Evolutionary conservation across 176 grass and related monocot species (phyloP).

Genomic region (Hordeum vulgare): DNA sequence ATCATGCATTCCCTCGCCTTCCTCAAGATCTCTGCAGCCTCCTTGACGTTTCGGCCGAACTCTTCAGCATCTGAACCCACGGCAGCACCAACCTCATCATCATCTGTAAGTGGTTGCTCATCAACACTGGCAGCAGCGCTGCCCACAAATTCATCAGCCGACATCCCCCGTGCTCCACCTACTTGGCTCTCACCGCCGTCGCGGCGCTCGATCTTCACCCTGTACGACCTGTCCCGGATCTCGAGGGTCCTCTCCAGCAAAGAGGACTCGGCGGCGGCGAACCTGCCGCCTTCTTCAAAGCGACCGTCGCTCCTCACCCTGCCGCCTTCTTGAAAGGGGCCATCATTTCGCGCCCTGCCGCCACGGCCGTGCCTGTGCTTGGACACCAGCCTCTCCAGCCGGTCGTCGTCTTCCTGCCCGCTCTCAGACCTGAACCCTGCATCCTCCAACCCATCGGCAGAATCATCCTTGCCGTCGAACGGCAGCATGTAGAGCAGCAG

Average conservation of each 20-base stretch:
- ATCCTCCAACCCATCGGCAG: not conserved
- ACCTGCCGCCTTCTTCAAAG: not conserved
- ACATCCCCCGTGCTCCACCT: not conserved
- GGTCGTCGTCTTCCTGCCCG: conserved; percentile 23
- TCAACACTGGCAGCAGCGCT: not conserved
- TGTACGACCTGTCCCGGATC: conserved; percentile 59
- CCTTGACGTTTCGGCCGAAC: conserved; percentile 54
- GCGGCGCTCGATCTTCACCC: conserved; percentile 31
- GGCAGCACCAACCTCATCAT: not conserved
- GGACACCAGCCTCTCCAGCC: conserved; percentile 47
- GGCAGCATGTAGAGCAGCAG: conserved; percentile 31
- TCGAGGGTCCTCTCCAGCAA: conserved; percentile 63
- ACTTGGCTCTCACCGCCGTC: not conserved
- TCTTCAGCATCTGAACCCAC: conserved; percentile 35
- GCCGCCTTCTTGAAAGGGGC: not conserved
- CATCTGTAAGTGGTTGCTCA: not conserved
- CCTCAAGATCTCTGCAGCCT: conserved; percentile 54
- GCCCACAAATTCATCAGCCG: not conserved
- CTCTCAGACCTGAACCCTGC: conserved; percentile 23
- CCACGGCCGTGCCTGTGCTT: conserved; percentile 29
- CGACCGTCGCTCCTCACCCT: not conserved
- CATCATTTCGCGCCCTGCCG: not conserved
- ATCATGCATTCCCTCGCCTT: conserved; percentile 60
- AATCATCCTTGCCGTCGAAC: conserved; percentile 14
- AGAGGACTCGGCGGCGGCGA: conserved; percentile 47